Base-by-base conservation (phyloP, 2,329 filamentous ascomycete species). In the Cytospora paraplurivora region DNA sequence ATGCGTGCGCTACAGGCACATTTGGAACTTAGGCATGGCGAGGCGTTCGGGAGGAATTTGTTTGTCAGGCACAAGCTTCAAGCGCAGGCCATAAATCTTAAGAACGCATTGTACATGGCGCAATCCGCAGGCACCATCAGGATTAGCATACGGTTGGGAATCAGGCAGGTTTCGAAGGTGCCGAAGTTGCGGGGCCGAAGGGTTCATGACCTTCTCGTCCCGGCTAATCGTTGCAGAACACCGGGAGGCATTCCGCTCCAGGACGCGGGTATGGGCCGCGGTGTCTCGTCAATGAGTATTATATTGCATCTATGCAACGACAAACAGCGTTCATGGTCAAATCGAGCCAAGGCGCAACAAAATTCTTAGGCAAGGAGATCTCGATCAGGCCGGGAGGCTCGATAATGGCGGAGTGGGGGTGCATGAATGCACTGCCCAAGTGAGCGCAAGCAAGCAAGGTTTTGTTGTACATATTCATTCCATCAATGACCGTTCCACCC, bases 1-100 rank as follows among this genome's bases (percentile, higher is more conserved):
- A 49, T 55, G 32, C n/a, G 47, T 21, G 41, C 27, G n/a, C 33
- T 54, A 7, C 13, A 11, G 17, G 17, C 35, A 47, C 52, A 49
- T 59, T 37, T 53, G 19, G 33, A 38, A 34, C 21, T 60, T 41
- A 38, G 37, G 62, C 62, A 60, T 63, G 56, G 62, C 62, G 12
- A 60, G 62, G 62, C 62, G 62, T 60, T 63, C 12, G 33, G 34
- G 62, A 19, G 15, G 27, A 11, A 38, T 7, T 41, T 33, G 44
- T 37, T n/a, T 38, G 51, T n/a, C 38, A 7, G 51, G 41, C 41
- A 44, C 17, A 35, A 19, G 41, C 44, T 33, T 60, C 34, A 21
- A 50, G 47, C 47, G 38, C 59, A 49, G n/a, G 33, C 38, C 34
- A 33, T 55, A 55, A 61, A 37, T 11, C 44, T n/a, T 11, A 47